These are phyloP conservation scores for Cryptosporidium viatorum DNA, from an alignment of 169 alveolate species.

Conservation along the genomic window DNA sequence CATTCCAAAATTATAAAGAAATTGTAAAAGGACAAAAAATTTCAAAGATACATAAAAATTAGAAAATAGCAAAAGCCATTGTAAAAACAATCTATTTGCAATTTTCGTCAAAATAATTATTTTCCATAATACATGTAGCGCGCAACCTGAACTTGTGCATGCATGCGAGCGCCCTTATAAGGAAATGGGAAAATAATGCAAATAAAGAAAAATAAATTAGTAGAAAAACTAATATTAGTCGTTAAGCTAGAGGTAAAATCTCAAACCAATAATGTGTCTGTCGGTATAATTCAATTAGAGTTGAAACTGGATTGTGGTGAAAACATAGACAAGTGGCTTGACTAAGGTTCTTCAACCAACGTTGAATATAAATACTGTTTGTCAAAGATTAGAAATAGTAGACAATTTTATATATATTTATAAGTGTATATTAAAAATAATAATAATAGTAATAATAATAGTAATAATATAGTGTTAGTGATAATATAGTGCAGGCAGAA, in stretches of 20 bases:
- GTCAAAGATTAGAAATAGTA: background rate
- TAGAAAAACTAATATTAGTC: background rate
- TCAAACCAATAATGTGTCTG: background rate
- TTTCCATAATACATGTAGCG: background rate
- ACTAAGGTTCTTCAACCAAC: background rate
- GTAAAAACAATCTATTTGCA: no score
- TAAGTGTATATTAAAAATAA: background rate
- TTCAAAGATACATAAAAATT: no score
- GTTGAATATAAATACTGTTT: background rate
- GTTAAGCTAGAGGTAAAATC: background rate
- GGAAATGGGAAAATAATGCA: background rate
- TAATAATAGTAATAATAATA: background rate
- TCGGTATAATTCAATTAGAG: background rate
- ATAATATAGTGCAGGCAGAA: background rate
- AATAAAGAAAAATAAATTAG: background rate
- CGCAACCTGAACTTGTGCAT: background rate
- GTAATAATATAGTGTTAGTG: no score
- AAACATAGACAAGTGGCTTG: background rate
- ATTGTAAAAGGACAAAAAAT: no score
- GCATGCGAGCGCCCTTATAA: background rate
- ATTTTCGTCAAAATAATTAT: no score
- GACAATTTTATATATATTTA: background rate
- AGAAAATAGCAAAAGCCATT: no score
- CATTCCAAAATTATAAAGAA: no score
- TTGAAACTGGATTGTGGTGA: background rate